Evolutionary conservation across 495 filamentous ascomycete genomes (phyloP).

Genomic region (Terfezia boudieri): DNA sequence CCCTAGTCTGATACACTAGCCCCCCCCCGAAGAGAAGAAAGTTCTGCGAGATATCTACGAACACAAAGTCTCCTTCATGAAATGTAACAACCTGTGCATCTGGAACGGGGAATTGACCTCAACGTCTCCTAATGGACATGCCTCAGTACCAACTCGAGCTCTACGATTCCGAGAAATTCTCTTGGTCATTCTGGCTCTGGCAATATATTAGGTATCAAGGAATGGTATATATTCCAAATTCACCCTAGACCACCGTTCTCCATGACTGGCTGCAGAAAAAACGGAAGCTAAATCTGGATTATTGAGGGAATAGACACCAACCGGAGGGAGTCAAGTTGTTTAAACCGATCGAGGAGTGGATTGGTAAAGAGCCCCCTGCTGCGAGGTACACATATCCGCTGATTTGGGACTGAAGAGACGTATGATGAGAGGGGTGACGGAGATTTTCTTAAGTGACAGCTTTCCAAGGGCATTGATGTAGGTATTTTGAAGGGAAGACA

Average conservation of each 20-base stretch:
- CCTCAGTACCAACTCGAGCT: constrained; percentile 34
- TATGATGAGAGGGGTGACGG: constrained; percentile 28
- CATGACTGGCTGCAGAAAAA: constrained; percentile 35
- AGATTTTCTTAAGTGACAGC: constrained; percentile 30
- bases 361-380: constrained; percentile 7
- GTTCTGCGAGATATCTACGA: constrained; percentile 26
- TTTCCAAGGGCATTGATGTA: constrained; percentile 36
- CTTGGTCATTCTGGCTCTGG: constrained; percentile 43
- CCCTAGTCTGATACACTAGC: constrained; percentile 30
- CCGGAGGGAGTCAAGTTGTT: constrained; percentile 14
- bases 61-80: constrained; percentile 39
- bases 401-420: constrained; percentile 33
- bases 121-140: constrained; percentile 33
- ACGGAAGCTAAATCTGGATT: constrained; percentile 27
- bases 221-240: constrained; percentile 32
- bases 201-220: constrained; percentile 42
- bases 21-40: constrained; percentile 29
- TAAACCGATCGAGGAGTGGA: constrained; percentile 14
- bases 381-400: constrained; percentile 14
- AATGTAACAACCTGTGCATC: constrained; percentile 28
- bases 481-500: constrained; percentile 30
- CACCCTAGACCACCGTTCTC: constrained; percentile 29
- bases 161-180: constrained; percentile 32
- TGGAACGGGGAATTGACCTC: constrained; percentile 45
- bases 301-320: constrained; percentile 28